These are phyloP conservation scores for Allomyces javanicus DNA, from an alignment of 192 early-diverging fungal species.

Conservation along the genomic window DNA sequence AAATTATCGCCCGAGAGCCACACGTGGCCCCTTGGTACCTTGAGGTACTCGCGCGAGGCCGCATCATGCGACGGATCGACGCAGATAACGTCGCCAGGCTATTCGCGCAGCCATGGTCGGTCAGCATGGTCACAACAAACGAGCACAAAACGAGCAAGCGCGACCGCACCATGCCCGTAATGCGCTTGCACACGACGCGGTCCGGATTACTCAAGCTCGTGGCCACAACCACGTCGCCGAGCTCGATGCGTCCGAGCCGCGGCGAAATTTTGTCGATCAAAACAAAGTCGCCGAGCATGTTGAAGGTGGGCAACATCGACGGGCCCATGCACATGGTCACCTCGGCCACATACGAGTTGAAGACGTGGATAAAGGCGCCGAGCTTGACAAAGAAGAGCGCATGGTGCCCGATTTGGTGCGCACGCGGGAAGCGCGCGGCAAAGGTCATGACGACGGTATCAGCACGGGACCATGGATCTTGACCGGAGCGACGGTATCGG, in stretches of 20 bases:
- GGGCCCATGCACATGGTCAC: conserved; percentile 41
- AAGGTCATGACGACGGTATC: not conserved
- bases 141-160: no score
- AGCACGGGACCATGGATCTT: no score
- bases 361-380: not conserved
- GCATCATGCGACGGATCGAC: conserved; percentile 42
- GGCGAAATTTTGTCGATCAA: conserved; percentile 45
- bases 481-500: no score
- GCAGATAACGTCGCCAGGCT: conserved; percentile 64
- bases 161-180: conserved; percentile 45
- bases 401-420: not conserved
- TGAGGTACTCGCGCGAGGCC: conserved; percentile 31
- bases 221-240: conserved; percentile 66
- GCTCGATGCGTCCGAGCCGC: conserved; percentile 23
- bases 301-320: conserved; percentile 82
- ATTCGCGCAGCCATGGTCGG: not conserved
- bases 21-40: conserved; percentile 69
- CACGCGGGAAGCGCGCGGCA: not conserved
- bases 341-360: not conserved
- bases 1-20: conserved; percentile 89
- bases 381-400: not conserved
- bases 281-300: conserved; percentile 59
- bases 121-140: no score
- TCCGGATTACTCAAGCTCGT: conserved; percentile 47
- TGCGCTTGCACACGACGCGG: conserved; percentile 53